These are phyloP conservation scores for Pythium guiyangense DNA, from an alignment of 352 stramenopile genomes.

Conservation along the genomic window DNA sequence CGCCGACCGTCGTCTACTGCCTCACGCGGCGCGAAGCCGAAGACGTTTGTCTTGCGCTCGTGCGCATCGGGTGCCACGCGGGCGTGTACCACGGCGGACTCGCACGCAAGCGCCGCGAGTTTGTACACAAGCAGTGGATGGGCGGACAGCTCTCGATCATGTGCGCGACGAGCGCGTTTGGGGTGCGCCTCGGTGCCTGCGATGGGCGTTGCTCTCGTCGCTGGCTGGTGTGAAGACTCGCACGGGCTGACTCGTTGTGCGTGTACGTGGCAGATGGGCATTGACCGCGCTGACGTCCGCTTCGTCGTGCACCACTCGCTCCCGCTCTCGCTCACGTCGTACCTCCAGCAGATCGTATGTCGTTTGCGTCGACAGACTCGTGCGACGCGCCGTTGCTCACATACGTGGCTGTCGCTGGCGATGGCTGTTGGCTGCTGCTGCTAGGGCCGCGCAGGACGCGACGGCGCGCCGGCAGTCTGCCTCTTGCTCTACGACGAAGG, in stretches of 20 bases:
- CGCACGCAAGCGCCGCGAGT: slow-evolving; percentile 47
- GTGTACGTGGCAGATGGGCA: slow-evolving; percentile 53
- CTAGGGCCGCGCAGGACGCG: slow-evolving; percentile 65
- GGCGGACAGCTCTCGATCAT: slow-evolving; percentile 63
- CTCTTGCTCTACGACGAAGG: slow-evolving; percentile 51
- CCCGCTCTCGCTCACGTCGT: slow-evolving; percentile 56
- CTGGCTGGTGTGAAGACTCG: too few relatives aligned
- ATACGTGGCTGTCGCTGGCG: not conserved
- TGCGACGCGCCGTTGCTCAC: not conserved
- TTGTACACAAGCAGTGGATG: slow-evolving; percentile 81
- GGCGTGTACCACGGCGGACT: slow-evolving; percentile 74
- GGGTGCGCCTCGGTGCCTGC: slow-evolving; percentile 37
- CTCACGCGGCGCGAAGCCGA: slow-evolving; percentile 71
- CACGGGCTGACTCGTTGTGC: too few relatives aligned
- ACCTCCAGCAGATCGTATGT: slow-evolving; percentile 77
- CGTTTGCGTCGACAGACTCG: not conserved
- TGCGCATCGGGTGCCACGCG: slow-evolving; percentile 41
- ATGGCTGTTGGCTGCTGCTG: not conserved
- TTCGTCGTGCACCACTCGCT: slow-evolving; percentile 74
- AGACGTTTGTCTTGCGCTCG: slow-evolving; percentile 43
- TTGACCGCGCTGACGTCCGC: slow-evolving; percentile 69
- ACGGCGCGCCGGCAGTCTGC: slow-evolving; percentile 48
- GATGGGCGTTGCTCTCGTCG: too few relatives aligned
- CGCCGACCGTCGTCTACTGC: slow-evolving; percentile 67
- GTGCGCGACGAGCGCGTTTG: slow-evolving; percentile 75